Evolutionary conservation across 805 yeast species (phyloP).

Genomic region (Komagataella pseudopastoris): DNA sequence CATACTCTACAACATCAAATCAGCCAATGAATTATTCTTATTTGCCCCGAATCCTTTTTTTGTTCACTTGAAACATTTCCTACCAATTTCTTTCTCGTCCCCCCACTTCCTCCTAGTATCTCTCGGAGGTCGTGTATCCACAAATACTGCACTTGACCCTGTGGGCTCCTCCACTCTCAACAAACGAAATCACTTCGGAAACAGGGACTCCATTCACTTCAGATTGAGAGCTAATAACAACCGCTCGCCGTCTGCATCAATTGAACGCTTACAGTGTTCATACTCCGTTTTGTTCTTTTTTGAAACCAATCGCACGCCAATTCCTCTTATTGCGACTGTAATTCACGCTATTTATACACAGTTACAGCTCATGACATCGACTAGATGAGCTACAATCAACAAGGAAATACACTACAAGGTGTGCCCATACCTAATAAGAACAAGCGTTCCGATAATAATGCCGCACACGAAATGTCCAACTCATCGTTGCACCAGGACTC

Average conservation of each 20-base stretch:
- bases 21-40: not conserved
- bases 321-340: not conserved
- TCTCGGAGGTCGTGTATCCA: not conserved
- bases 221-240: not conserved
- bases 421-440: not conserved
- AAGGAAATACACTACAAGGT: not conserved
- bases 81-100: not conserved
- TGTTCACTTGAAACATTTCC: not conserved
- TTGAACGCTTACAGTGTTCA: not conserved
- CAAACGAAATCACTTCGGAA: not conserved
- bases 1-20: not conserved
- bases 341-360: not conserved
- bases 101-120: not conserved
- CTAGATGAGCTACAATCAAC: not conserved
- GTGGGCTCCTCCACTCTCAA: not conserved
- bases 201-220: not conserved
- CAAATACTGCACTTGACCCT: not conserved
- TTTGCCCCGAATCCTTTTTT: not conserved
- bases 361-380: not conserved
- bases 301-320: not conserved
- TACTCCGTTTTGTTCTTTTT: not conserved
- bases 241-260: not conserved
- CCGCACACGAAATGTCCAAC: not conserved
- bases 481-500: conserved; percentile 1
- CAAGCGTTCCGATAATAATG: not conserved